Conservation (phyloP, 2,329 filamentous ascomycete species). For the Paecilomyces variotii region DNA sequence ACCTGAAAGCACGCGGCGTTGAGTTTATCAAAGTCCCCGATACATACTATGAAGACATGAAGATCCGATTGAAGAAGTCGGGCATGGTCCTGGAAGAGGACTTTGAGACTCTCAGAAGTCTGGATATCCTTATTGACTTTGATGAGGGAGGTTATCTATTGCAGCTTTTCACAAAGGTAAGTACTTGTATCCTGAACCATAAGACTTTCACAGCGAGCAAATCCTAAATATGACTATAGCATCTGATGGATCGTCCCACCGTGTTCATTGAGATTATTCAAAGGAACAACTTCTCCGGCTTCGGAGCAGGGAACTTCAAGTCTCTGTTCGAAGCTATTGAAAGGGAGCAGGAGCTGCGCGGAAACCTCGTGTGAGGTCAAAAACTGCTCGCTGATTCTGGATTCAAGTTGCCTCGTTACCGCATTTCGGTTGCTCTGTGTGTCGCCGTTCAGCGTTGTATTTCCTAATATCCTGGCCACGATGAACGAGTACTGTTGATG, state of each 20-base stretch:
- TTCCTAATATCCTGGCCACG: neutral
- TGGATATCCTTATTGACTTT: conserved; percentile 92
- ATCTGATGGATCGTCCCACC: conserved; percentile 86
- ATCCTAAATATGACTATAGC: conserved; percentile 33
- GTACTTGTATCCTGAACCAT: neutral
- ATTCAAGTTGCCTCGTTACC: neutral
- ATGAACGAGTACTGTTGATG: neutral
- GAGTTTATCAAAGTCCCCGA: conserved; percentile 85
- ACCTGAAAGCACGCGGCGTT: conserved; percentile 75
- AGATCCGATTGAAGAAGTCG: conserved; percentile 58
- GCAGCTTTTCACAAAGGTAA: conserved; percentile 63
- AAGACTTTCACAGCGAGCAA: neutral
- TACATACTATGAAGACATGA: conserved; percentile 79
- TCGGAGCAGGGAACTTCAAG: conserved; percentile 94
- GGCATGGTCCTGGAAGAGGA: conserved; percentile 63
- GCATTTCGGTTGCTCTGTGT: neutral
- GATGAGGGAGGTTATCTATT: conserved; percentile 82
- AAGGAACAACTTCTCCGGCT: conserved; percentile 80
- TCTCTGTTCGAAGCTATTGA: conserved; percentile 92
- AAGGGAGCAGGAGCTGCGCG: conserved; percentile 77
- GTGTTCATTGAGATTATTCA: conserved; percentile 97
- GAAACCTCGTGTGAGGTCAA: conserved; percentile 59
- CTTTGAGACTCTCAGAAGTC: conserved; percentile 63
- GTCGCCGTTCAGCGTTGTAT: neutral
- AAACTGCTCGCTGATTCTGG: neutral